Conservation (phyloP, 192 early-diverging fungal genomes). For the Coemansia sp. region DNA sequence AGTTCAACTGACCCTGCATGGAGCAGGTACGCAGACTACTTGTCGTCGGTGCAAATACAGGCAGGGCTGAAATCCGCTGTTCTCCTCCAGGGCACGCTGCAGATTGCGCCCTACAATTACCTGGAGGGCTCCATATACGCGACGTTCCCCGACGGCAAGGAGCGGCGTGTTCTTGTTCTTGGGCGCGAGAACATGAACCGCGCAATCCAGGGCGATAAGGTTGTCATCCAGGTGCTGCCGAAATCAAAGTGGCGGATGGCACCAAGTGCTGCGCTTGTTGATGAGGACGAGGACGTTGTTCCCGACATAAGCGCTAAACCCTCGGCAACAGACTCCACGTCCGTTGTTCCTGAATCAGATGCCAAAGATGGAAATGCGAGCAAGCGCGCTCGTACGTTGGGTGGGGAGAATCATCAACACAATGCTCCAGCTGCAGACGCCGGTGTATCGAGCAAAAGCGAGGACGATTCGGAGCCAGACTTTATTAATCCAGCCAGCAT, state of each 20-base stretch:
- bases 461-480: slow-evolving; percentile 5
- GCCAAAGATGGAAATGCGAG: slow-evolving; percentile 11
- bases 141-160: slow-evolving; percentile 70
- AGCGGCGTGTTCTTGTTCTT: slow-evolving; percentile 73
- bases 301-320: slow-evolving; percentile 28
- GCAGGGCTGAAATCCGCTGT: slow-evolving; percentile 83
- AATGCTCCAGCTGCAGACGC: neutral
- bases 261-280: slow-evolving; percentile 70
- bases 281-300: slow-evolving; percentile 65
- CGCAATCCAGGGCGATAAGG: slow-evolving; percentile 87
- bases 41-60: slow-evolving; percentile 73
- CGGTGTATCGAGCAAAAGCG: neutral
- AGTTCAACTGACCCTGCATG: slow-evolving; percentile 55
- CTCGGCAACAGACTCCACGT: neutral
- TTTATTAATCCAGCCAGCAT: slow-evolving; percentile 25
- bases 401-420: neutral
- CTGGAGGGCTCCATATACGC: slow-evolving; percentile 81
- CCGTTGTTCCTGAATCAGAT: slow-evolving; percentile 25
- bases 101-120: slow-evolving; percentile 85
- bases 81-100: slow-evolving; percentile 79
- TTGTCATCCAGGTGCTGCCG: slow-evolving; percentile 88
- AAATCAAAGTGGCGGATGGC: slow-evolving; percentile 79
- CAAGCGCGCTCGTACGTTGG: slow-evolving; percentile 37
- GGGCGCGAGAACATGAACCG: slow-evolving; percentile 88
- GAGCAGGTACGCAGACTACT: slow-evolving; percentile 65